Evolutionary conservation across 192 early-diverging fungal genomes (phyloP), one percentile per base, ranked within the genome.

Genomic region (Mortierella claussenii): DNA sequence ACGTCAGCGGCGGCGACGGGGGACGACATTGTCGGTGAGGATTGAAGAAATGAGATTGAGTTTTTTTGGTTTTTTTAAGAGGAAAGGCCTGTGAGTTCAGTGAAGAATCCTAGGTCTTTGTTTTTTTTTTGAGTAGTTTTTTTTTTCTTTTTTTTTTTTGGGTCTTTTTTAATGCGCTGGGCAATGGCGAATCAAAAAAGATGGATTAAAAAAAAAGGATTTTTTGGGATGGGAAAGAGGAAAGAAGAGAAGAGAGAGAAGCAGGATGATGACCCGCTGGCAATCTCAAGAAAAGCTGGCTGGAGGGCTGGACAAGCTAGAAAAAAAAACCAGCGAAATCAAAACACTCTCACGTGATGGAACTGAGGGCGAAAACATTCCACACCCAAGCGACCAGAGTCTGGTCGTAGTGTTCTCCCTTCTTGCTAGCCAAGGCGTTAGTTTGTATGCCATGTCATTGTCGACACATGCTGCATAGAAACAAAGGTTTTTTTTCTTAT

Each of bases 1-100:
- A 68, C 69, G 51, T 68, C 69, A 59, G 78, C 70, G 24, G 74
- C 47, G 30, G 47, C 55, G 45, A 64, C 56, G 53, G 63, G 67
- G 40, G 66, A 55, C 21, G 66, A 70, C 58, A 70, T 79, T 49
- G 59, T 66, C 44, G 21, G 13, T 13, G 37, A 49, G 52, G 33
- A 44, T 26, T 20, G 20, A 44, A 40, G 33, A 43, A 21, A 37
- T 24, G 59, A 11, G 43, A 4, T 36, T 32, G 30, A n/a, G 4
- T 54, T 54, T 54, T 54, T 56, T 43, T 15, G 28, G 21, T 65
- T 13, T 48, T 48, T 42, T 37, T 54, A 18, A 37, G 51, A 34
- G 21, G 55, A 47, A 51, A 58, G 68, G 55, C 60, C 47, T 62
- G 48, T 51, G 60, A 62, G 60, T 62, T 62, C 60, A 62, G 26